A percentile compares a stretch with the other conserved stretches of the same genome.
Conservation (phyloP, 192 early-diverging fungal species). For the Chytriomyces sp. region DNA sequence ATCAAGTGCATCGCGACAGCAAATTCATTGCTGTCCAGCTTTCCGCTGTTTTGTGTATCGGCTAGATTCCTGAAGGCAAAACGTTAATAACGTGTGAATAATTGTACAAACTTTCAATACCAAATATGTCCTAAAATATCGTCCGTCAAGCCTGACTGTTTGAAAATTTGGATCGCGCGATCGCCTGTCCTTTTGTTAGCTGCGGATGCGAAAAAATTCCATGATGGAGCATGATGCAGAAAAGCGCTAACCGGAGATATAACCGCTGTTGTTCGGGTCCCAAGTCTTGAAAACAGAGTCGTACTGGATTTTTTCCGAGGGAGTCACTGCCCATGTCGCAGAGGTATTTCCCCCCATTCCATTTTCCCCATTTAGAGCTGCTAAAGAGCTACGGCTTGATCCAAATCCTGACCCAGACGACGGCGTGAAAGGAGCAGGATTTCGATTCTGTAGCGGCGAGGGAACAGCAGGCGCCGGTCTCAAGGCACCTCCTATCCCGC, state of each 20-base stretch:
- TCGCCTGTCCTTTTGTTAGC: no score
- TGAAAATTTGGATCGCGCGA: slow-evolving; percentile 71
- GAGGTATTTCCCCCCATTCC: slow-evolving; percentile 2
- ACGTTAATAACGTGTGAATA: neutral
- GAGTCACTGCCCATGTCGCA: slow-evolving; percentile 47
- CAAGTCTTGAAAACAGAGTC: slow-evolving; percentile 74
- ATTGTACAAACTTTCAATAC: slow-evolving; percentile 38
- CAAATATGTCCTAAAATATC: slow-evolving; percentile 77
- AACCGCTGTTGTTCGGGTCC: slow-evolving; percentile 69
- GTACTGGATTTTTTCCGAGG: slow-evolving; percentile 49
- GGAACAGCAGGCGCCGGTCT: neutral
- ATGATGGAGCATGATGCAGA: neutral
- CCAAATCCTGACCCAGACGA: neutral
- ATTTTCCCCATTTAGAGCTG: neutral
- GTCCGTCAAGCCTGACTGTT: slow-evolving; percentile 69
- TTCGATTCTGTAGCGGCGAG: slow-evolving; percentile 1
- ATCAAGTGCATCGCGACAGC: slow-evolving; percentile 97
- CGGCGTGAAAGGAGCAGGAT: slow-evolving; percentile 1
- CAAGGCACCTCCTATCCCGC: neutral
- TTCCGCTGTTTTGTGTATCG: slow-evolving; percentile 80
- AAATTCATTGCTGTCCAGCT: slow-evolving; percentile 93
- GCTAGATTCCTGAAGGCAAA: slow-evolving; percentile 62
- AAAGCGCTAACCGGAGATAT: slow-evolving; percentile 54
- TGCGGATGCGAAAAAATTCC: neutral
- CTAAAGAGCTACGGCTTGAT: neutral